phyloP scores from a whole-genome alignment of 192 early-diverging fungal species.

The Pecoramyces ruminantium region DNA sequence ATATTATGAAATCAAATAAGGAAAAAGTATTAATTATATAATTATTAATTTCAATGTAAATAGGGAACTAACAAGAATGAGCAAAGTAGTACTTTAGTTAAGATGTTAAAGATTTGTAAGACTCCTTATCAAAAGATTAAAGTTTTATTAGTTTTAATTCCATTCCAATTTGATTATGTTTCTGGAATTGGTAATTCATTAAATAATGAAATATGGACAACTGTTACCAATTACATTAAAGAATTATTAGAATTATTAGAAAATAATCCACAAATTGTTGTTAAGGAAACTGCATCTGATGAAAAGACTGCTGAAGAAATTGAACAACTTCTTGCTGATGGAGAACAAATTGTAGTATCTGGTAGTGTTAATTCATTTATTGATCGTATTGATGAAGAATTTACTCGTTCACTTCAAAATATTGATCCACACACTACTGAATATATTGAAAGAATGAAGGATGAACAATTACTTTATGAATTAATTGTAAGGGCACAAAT shows the following conservation, averaged over 20 bases:
- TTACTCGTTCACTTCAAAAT: slow-evolving; percentile 81
- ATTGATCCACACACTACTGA: slow-evolving; percentile 96
- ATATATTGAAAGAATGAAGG: slow-evolving; percentile 83
- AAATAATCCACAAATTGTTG: slow-evolving; percentile 41
- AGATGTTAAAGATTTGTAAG: slow-evolving; percentile 39
- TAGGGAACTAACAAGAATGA: slow-evolving; percentile 73
- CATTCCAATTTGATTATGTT: slow-evolving; percentile 74
- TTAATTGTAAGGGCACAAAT: slow-evolving; percentile 71
- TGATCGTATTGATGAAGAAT: slow-evolving; percentile 95
- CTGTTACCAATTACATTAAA: slow-evolving; percentile 34
- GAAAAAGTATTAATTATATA: no score
- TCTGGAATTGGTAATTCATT: slow-evolving; percentile 47
- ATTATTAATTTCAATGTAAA: not conserved
- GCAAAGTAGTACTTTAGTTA: slow-evolving; percentile 27
- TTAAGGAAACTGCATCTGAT: slow-evolving; percentile 53
- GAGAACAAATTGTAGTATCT: slow-evolving; percentile 39
- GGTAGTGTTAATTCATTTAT: slow-evolving; percentile 75
- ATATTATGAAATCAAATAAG: not conserved
- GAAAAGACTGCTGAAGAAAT: slow-evolving; percentile 34
- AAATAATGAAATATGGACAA: slow-evolving; percentile 61
- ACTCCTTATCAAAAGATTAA: slow-evolving; percentile 64
- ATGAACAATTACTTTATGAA: slow-evolving; percentile 72
- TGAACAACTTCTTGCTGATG: slow-evolving; percentile 30
- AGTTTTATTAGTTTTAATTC: slow-evolving; percentile 71
- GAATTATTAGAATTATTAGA: slow-evolving; percentile 63